Conservation (phyloP, 192 early-diverging fungal genomes). For the Dissophora globulifera region DNA sequence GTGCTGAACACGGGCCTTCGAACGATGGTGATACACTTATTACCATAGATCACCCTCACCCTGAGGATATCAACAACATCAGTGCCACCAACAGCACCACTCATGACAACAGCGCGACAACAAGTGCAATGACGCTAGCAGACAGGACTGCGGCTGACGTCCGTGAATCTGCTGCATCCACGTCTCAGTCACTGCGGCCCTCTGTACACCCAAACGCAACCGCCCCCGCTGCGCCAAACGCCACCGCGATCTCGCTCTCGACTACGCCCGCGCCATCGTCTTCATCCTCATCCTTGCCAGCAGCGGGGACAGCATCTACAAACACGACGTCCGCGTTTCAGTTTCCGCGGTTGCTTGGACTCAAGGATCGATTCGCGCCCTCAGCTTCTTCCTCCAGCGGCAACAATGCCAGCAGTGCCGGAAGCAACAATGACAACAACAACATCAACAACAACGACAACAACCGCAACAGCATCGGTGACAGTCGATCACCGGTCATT, state of each 20-base stretch:
- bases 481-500: not conserved
- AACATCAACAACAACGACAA: no score
- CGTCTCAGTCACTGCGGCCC: not conserved
- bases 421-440: constrained; percentile 4
- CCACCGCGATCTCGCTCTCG: not conserved
- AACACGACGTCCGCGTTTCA: no score
- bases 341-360: constrained; percentile 22
- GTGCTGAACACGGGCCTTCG: no score
- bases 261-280: constrained; percentile 1
- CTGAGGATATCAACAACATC: no score
- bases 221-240: constrained; percentile 8
- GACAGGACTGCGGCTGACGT: not conserved
- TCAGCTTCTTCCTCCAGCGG: not conserved
- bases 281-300: constrained; percentile 17
- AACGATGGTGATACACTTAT: no score
- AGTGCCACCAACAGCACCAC: no score
- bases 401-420: not conserved
- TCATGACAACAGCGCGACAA: no score
- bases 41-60: no score
- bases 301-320: constrained; percentile 22
- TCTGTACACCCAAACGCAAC: not conserved
- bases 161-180: not conserved
- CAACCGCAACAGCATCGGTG: not conserved
- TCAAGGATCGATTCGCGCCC: constrained; percentile 21
- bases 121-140: no score